Base-by-base conservation (phyloP, 176 grass and related monocot species). In the Secale cereale region DNA sequence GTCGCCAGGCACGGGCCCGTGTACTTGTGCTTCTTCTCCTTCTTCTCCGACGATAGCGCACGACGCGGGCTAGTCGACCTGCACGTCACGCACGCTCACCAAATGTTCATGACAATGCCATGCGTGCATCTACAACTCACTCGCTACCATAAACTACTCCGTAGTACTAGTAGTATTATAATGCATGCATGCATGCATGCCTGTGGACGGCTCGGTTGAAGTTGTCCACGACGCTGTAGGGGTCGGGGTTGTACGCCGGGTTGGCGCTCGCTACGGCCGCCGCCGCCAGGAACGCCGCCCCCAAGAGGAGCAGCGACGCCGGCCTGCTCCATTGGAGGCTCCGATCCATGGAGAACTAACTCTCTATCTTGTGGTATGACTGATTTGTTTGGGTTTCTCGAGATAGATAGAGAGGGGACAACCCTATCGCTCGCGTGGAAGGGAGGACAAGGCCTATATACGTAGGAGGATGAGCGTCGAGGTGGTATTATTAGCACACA, bases 141-240 rank as follows among this genome's bases (percentile, higher is more conserved):
- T 52, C 48, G 48, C 48, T 52, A 52, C 46, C 41, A 1, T 43
- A 52, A 46, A 46, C 43, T 46, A 46, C 43, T 43, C 40, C 13
- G 43, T 15, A 46, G 10, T 46, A 4, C 14, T 14, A 13, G 4
- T 43, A 43, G 0, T 17, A 52, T 52, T 52, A 52, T n/a, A n/a
- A n/a, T n/a, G n/a, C n/a, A 52, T 52, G 48, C 48, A 52, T 52
- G 10, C 41, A 43, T 48, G 29, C 83, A 28, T 83, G 68, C 94
- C 82, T 87, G 72, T 89, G 80, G 30, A 97, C 94, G 22, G 45
- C 94, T 29, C 36, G 28, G 80, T 94, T 94, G 88, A 97, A 76
- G 73, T 35, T 22, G 77, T 89, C 80, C 28, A 88, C 89, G 45
- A 92, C 83, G 63, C 85, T 79, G 32, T 72, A 87, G 16, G 94